Percentiles rank a stretch among this genome's conserved stretches.
Conservation (phyloP, 306 rosid species). For the Inga oerstediana region DNA sequence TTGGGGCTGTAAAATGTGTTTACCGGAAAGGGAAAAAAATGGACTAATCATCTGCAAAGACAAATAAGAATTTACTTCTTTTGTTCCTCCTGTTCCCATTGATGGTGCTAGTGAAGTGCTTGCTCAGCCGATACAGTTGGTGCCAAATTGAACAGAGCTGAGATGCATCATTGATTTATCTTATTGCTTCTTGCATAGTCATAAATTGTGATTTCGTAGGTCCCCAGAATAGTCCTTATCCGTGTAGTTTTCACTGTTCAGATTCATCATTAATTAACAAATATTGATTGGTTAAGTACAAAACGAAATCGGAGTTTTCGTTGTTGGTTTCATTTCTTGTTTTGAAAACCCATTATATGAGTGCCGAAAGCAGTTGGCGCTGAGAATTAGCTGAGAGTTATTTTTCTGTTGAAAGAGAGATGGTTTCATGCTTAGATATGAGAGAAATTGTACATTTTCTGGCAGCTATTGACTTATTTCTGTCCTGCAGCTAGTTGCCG, state of each 20-base stretch:
- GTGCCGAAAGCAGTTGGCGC: background rate
- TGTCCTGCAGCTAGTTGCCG: slow-evolving; percentile 78
- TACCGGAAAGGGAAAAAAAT: slow-evolving; percentile 2
- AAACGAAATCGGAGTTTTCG: background rate
- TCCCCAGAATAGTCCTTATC: background rate
- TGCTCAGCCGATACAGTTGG: slow-evolving; percentile 11
- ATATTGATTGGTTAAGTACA: background rate
- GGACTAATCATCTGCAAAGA: background rate
- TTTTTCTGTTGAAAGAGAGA: background rate
- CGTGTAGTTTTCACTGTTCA: background rate
- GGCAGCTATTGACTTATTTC: slow-evolving; percentile 29
- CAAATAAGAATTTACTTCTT: background rate
- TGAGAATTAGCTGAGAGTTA: background rate
- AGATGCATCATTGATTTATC: slow-evolving; percentile 13
- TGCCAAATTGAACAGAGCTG: slow-evolving; percentile 26
- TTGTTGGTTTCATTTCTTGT: slow-evolving; percentile 16
- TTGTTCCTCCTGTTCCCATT: background rate
- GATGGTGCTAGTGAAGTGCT: background rate
- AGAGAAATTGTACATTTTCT: slow-evolving; percentile 3
- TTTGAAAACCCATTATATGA: slow-evolving; percentile 18
- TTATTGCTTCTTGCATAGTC: background rate
- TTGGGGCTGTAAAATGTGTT: slow-evolving; percentile 21
- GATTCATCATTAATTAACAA: background rate
- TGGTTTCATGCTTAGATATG: background rate
- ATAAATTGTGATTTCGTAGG: slow-evolving; percentile 15